Base-by-base conservation (phyloP, 2,329 filamentous ascomycete genomes). In the Fusarium anthophilum region DNA sequence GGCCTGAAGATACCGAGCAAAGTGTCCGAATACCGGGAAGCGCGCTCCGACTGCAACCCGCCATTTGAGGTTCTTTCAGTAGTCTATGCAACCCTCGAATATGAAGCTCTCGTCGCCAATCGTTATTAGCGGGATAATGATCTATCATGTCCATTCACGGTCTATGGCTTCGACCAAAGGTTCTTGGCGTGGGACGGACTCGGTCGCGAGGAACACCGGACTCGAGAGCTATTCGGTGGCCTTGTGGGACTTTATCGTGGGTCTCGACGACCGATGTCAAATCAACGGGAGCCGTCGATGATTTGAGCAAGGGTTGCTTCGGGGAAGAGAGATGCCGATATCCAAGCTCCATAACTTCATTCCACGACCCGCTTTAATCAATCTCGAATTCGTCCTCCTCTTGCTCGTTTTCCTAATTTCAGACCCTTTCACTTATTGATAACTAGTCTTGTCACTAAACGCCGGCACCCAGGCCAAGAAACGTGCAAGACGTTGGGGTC, bases 181-280 rank as follows among this genome's bases (percentile, higher is more conserved):
- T 47, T 57, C 68, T 75, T 75, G 68, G 72, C 68, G 48, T 37
- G 56, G 55, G 47, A 54, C 72, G 51, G 51, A 69, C 67, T 57
- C 38, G 35, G 56, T 56, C 63, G 51, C 59, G 50, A 64, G 35
- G 43, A 58, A 28, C 32, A 48, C 24, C 63, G 55, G 71, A 54
- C 57, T 61, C 22, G 41, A 58, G 37, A 38, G 43, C 35, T 56
- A 66, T 38, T 70, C 41, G 30, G 24, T 7, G 66, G 47, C 68
- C 63, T 63, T 68, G 68, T 72, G 69, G 69, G 53, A 71, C 53
- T 30, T 30, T 37, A 35, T 22, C 44, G 22, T 68, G 71, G 72
- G 71, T 56, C 64, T 57, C 17, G 39, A 20, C 43, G 53, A 28
- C 38, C n/a, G 38, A 55, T 69, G 60, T 57, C 66, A 70, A 72